phyloP scores from a whole-genome alignment of 2,329 filamentous ascomycete species.

The Shiraia sp. region DNA sequence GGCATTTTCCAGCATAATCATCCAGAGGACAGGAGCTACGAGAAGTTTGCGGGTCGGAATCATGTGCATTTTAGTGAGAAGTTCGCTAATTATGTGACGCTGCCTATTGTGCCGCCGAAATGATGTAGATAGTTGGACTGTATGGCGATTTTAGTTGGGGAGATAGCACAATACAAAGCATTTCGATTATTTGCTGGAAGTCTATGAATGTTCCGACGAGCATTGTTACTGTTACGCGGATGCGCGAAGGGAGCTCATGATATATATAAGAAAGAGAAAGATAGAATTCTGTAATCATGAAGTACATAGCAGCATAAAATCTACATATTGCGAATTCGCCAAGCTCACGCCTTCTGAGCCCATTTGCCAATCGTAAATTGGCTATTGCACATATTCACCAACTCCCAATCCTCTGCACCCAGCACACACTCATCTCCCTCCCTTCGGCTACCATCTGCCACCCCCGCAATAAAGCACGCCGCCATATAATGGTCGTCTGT shows the following conservation, averaged over 20 bases:
- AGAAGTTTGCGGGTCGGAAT: conserved; percentile 55
- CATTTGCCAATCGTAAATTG: conserved; percentile 37
- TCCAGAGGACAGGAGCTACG: conserved; percentile 51
- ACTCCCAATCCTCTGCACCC: conserved; percentile 39
- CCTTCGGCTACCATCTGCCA: conserved; percentile 25
- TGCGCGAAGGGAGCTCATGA: too few relatives aligned
- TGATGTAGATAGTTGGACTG: conserved; percentile 8
- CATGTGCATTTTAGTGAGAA: conserved; percentile 57
- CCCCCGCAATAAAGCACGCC: conserved; percentile 65
- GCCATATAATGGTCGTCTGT: conserved; percentile 74
- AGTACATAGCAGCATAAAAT: too few relatives aligned
- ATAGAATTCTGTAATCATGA: too few relatives aligned
- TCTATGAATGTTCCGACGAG: too few relatives aligned
- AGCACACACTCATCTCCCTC: conserved; percentile 26
- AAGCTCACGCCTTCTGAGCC: conserved; percentile 6
- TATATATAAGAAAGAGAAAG: too few relatives aligned
- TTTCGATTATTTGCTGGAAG: too few relatives aligned
- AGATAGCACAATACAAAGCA: background rate
- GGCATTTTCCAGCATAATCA: conserved; percentile 61
- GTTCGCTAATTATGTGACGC: conserved; percentile 55
- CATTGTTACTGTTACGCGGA: too few relatives aligned
- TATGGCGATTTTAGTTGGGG: background rate
- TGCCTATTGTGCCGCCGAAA: conserved; percentile 57
- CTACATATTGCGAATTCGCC: background rate
- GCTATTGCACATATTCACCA: conserved; percentile 42